phyloP scores from a whole-genome alignment of 2,329 filamentous ascomycete genomes.

The Trichothecium sympodiale region DNA sequence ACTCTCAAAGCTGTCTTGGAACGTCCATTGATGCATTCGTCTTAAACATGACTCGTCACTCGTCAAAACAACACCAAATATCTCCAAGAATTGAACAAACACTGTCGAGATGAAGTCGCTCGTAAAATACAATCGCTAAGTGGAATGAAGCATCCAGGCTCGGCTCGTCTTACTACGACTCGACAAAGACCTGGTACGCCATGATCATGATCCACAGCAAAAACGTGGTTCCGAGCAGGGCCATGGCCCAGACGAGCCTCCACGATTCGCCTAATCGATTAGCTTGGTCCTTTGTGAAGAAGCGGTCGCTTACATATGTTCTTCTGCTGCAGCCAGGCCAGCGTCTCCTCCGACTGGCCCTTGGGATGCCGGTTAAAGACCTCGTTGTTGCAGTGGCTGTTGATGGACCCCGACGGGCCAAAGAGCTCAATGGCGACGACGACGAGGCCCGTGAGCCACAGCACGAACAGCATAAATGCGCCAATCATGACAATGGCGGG shows the following conservation, averaged over 20 bases:
- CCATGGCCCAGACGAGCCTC: conserved; percentile 54
- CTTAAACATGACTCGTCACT: too few species aligned
- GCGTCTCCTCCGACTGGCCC: conserved; percentile 40
- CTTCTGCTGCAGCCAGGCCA: conserved; percentile 54
- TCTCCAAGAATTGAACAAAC: too few species aligned
- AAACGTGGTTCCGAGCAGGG: conserved; percentile 47
- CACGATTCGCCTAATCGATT: conserved; percentile 41
- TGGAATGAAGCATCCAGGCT: too few species aligned
- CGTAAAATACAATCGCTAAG: too few species aligned
- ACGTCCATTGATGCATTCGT: too few species aligned
- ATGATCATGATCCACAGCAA: conserved; percentile 60
- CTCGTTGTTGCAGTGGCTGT: conserved; percentile 44
- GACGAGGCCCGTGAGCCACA: conserved; percentile 58
- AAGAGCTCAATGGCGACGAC: conserved; percentile 53
- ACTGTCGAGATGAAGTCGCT: too few species aligned
- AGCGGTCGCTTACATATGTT: conserved; percentile 53
- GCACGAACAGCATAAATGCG: conserved; percentile 52
- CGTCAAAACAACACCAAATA: too few species aligned
- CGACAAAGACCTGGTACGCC: conserved; percentile 52
- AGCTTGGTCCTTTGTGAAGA: neutral
- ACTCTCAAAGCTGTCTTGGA: too few species aligned
- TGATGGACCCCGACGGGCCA: conserved; percentile 48
- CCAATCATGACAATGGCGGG: conserved; percentile 53
- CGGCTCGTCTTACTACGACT: conserved; percentile 15
- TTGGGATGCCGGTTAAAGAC: conserved; percentile 40